Evolutionary conservation across 305 asterid species (phyloP).

Genomic region (Fraxinus xanthoxyloides): DNA sequence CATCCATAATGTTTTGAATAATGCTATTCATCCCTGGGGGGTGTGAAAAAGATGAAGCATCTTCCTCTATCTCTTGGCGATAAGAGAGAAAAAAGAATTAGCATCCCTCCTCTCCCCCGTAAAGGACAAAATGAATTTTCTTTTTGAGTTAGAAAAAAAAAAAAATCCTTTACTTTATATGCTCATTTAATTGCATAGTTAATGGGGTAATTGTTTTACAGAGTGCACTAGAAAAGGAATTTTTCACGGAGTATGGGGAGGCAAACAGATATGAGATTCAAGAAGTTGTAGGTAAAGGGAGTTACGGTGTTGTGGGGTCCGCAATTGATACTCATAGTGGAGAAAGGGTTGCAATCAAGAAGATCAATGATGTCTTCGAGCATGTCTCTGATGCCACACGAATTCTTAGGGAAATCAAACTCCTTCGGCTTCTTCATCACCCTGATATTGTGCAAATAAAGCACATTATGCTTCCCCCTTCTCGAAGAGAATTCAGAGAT

Average conservation of each 20-base stretch:
- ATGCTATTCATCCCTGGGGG: no score
- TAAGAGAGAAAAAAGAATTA: not conserved
- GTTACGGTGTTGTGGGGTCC: conserved; percentile 76
- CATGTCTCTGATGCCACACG: conserved; percentile 80
- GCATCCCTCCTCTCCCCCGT: not conserved
- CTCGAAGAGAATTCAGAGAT: conserved; percentile 73
- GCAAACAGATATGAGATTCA: conserved; percentile 67
- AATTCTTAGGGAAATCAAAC: conserved; percentile 75
- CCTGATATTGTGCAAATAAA: conserved; percentile 75
- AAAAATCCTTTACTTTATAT: not conserved
- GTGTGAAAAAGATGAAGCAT: not conserved
- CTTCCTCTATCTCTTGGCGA: not conserved
- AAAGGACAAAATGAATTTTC: not conserved
- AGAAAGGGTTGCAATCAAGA: conserved; percentile 68
- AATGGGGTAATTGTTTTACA: conserved; percentile 26
- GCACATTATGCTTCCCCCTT: conserved; percentile 79
- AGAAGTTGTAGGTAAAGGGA: conserved; percentile 78
- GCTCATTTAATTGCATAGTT: not conserved
- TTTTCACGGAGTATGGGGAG: conserved; percentile 78
- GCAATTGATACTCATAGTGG: conserved; percentile 64
- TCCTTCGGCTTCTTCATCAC: conserved; percentile 68
- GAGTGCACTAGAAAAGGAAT: conserved; percentile 56
- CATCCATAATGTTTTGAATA: not conserved
- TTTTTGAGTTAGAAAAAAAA: not conserved
- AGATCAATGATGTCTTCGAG: conserved; percentile 75